Base-by-base conservation (phyloP, 306 rosid species). In the Coriaria nepalensis region DNA sequence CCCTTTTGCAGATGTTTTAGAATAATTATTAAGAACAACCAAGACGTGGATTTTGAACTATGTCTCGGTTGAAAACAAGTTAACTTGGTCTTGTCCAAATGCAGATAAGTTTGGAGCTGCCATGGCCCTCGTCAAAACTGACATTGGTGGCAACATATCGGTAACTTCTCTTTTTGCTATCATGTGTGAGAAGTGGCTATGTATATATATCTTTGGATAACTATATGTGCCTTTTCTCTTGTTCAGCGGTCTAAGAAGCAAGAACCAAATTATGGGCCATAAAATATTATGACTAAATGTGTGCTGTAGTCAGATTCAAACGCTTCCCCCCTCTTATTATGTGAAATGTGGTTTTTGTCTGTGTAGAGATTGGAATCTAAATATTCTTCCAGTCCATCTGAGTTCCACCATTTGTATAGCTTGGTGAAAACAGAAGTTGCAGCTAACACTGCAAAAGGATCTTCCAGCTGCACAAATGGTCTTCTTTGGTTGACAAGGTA, bases 401-500 rank as follows among this genome's bases (percentile, higher is more conserved):
- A 59, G 47, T 85, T 85, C 80, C 68, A 75, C 49, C 61, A 58
- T 63, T 57, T 92, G 71, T 92, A 79, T 66, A 73, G 73, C 73
- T 53, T 92, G 87, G 98, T 92, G 15, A 82, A 67, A 45, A 50
- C 33, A 34, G 98, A 92, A 76, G 64, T 92, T 71, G 96, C 76
- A 66, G 63, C 75, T 64, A 78, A 78, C 62, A 77, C 94, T 10
- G 69, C 93, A 10, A 92, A 85, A 68, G 73, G 73, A 54, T 78
- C 96, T 56, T 92, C 98, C 61, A 92, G 98, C 66, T 82, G 96
- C 72, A 60, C 98, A 62, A 92, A 92, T 65, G 98, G 98, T 45
- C 96, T 92, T 72, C 96, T 92, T 60, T 92, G 98, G 98, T 69
- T 92, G 73, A 92, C 98, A 48, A 92, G 98, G 98, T 85, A 71